A percentile compares a stretch with the other conserved stretches of the same genome.
Conservation (phyloP, 129 eudicot genomes). For the Sambucus nigra region DNA sequence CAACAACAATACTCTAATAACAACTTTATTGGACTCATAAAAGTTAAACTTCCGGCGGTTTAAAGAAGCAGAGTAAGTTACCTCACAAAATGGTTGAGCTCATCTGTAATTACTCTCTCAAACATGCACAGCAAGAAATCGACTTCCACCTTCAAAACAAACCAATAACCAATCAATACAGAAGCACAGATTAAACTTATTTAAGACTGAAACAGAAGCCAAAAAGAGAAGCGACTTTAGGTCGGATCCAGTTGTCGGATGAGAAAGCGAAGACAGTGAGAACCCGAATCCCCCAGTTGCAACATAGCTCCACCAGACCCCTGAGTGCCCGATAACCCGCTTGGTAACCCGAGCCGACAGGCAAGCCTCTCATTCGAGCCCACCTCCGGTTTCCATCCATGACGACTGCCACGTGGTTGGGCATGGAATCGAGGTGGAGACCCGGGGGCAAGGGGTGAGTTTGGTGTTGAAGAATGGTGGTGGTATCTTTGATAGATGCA, state of each 20-base stretch:
- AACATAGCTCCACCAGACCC: conserved; percentile 32
- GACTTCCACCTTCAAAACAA: conserved; percentile 46
- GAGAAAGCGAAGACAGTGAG: conserved; percentile 72
- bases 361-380: conserved; percentile 45
- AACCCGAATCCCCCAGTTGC: conserved; percentile 43
- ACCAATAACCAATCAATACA: not conserved
- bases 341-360: conserved; percentile 38
- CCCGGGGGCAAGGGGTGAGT: conserved; percentile 17
- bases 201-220: conserved; percentile 2
- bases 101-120: conserved; percentile 34
- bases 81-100: conserved; percentile 38
- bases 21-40: no score
- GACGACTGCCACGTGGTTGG: conserved; percentile 55
- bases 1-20: no score
- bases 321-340: conserved; percentile 41
- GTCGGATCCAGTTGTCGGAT: conserved; percentile 59
- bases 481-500: conserved; percentile 4
- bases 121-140: conserved; percentile 53
- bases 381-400: conserved; percentile 78
- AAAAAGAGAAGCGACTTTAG: conserved; percentile 29
- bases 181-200: not conserved
- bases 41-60: no score
- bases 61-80: no score
- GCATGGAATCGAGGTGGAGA: conserved; percentile 43
- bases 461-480: not conserved